phyloP scores from a whole-genome alignment of 805 yeast genomes.

The Myxozyma neotropica region DNA sequence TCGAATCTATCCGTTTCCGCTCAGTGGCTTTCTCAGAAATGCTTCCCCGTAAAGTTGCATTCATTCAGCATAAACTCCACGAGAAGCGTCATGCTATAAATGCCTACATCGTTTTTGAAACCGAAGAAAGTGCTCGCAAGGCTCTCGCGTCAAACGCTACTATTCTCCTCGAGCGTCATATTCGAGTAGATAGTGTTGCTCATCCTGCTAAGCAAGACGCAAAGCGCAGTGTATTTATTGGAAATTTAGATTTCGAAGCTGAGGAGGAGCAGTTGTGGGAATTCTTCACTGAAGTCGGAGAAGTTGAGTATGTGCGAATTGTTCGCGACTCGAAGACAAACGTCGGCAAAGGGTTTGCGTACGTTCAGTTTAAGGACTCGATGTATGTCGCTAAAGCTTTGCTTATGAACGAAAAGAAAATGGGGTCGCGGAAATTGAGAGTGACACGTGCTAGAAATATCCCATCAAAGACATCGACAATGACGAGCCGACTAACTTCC shows the following conservation, averaged over 20 bases:
- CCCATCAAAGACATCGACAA: slow-evolving; percentile 8
- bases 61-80: slow-evolving; percentile 75
- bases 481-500: slow-evolving; percentile 20
- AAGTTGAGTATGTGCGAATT: slow-evolving; percentile 84
- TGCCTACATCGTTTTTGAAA: slow-evolving; percentile 79
- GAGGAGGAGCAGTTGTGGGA: slow-evolving; percentile 87
- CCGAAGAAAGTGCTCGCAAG: slow-evolving; percentile 50
- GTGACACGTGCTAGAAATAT: slow-evolving; percentile 65
- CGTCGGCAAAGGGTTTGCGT: slow-evolving; percentile 96
- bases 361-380: slow-evolving; percentile 76
- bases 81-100: slow-evolving; percentile 77
- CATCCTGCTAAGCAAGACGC: slow-evolving; percentile 87
- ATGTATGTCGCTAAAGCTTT: slow-evolving; percentile 79
- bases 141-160: slow-evolving; percentile 62
- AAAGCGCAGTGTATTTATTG: slow-evolving; percentile 83
- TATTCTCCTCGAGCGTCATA: slow-evolving; percentile 69
- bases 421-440: slow-evolving; percentile 64
- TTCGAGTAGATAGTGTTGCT: slow-evolving; percentile 89
- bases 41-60: slow-evolving; percentile 90
- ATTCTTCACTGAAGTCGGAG: slow-evolving; percentile 67
- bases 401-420: slow-evolving; percentile 68
- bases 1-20: slow-evolving; percentile 84
- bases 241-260: slow-evolving; percentile 91
- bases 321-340: slow-evolving; percentile 92
- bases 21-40: slow-evolving; percentile 87